These are phyloP conservation scores for Pelargonium australe DNA, from an alignment of 441 rosid species.

Conservation along the genomic window DNA sequence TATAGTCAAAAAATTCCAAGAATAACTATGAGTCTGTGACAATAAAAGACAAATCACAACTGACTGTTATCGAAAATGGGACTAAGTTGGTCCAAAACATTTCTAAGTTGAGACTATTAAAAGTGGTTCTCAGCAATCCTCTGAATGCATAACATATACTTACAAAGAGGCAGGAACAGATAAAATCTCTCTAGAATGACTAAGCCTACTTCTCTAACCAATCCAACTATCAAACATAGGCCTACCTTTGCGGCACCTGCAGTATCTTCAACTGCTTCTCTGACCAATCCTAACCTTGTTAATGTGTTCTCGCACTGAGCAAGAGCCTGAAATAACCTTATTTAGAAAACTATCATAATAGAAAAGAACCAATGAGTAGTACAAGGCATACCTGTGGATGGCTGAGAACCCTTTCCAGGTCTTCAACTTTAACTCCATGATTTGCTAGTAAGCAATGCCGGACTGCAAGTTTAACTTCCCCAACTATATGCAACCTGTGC, in stretches of 20 bases:
- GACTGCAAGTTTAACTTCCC: constrained; percentile 87
- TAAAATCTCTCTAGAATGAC: not conserved
- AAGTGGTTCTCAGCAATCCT: constrained; percentile 3
- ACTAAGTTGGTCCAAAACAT: constrained; percentile 2
- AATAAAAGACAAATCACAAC: not conserved
- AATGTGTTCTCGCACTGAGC: constrained; percentile 92
- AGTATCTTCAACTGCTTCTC: constrained; percentile 93
- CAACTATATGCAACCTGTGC: constrained; percentile 88
- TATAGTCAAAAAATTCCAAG: not conserved
- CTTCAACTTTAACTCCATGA: constrained; percentile 67
- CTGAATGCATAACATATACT: not conserved
- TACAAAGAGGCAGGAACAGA: not conserved
- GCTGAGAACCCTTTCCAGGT: constrained; percentile 82
- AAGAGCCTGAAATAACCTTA: constrained; percentile 59
- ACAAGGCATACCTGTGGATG: constrained; percentile 74
- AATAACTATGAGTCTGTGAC: not conserved
- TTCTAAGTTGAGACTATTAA: not conserved
- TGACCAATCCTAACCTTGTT: constrained; percentile 69
- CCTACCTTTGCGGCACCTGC: constrained; percentile 97
- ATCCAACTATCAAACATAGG: not conserved
- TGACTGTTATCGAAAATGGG: not conserved
- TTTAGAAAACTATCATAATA: constrained; percentile 9
- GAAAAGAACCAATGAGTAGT: constrained; percentile 7
- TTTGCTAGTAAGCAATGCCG: constrained; percentile 92
- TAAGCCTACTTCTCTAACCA: not conserved